A percentile compares a stretch with the other conserved stretches of the same genome.
These are phyloP conservation scores for Fragosphaeria purpurea DNA, from an alignment of 2,329 filamentous ascomycete genomes.

Conservation along the genomic window DNA sequence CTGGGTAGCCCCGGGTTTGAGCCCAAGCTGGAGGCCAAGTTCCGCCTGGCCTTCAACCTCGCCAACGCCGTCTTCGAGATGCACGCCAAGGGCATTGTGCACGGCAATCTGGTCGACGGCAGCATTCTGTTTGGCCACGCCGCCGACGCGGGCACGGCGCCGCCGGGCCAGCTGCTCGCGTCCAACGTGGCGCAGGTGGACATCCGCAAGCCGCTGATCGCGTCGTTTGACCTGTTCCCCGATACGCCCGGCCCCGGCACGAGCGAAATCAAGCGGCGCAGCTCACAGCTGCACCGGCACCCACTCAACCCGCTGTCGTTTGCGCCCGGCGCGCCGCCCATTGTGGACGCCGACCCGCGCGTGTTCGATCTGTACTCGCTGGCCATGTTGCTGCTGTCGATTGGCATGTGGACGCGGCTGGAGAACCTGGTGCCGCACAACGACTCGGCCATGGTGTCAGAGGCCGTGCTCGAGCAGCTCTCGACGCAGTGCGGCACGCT, in stretches of 20 bases:
- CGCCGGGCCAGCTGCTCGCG: slow-evolving; percentile 10
- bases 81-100: slow-evolving; percentile 57
- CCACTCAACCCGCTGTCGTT: slow-evolving; percentile 49
- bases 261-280: slow-evolving; percentile 16
- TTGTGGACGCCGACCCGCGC: slow-evolving; percentile 42
- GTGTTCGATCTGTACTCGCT: slow-evolving; percentile 63
- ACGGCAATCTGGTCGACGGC: slow-evolving; percentile 58
- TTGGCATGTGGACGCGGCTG: slow-evolving; percentile 65
- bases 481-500: slow-evolving; percentile 60
- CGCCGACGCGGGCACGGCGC: slow-evolving; percentile 20
- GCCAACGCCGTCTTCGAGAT: slow-evolving; percentile 64
- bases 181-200: slow-evolving; percentile 36
- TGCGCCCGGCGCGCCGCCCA: slow-evolving; percentile 30
- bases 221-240: slow-evolving; percentile 65
- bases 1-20: slow-evolving; percentile 43
- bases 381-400: slow-evolving; percentile 61
- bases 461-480: slow-evolving; percentile 52
- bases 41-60: slow-evolving; percentile 62
- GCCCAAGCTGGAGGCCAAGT: slow-evolving; percentile 65
- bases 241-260: slow-evolving; percentile 28
- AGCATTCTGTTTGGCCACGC: slow-evolving; percentile 57
- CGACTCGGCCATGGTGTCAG: slow-evolving; percentile 42
- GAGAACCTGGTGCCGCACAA: slow-evolving; percentile 38
- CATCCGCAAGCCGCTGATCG: slow-evolving; percentile 58
- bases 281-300: slow-evolving; percentile 50